Evolutionary conservation across 257 asterid species (phyloP).

Genomic region (Scutellaria galericulata): DNA sequence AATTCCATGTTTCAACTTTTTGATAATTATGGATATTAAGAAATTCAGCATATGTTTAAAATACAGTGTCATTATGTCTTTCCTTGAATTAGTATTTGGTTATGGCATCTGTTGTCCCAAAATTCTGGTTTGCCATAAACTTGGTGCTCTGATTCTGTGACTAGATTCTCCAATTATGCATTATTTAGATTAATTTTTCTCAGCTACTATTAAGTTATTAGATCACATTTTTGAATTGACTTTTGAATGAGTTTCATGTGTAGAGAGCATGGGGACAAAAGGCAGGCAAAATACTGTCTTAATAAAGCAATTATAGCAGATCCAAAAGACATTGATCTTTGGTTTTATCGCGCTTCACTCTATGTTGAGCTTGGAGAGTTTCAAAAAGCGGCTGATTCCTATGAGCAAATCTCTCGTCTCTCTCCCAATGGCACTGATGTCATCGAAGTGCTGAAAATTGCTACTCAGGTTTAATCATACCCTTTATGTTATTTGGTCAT

Average conservation of each 20-base stretch:
- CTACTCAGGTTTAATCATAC: constrained; percentile 54
- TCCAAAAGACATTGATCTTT: constrained; percentile 71
- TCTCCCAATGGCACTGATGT: constrained; percentile 70
- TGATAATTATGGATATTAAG: no score
- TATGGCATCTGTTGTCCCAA: neutral
- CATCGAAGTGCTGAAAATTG: constrained; percentile 51
- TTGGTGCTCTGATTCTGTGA: constrained; percentile 13
- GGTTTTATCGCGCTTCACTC: constrained; percentile 65
- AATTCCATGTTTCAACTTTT: no score
- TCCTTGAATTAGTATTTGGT: neutral
- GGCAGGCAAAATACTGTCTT: constrained; percentile 76
- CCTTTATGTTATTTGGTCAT: constrained; percentile 5
- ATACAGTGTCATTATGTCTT: neutral
- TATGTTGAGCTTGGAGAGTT: constrained; percentile 67
- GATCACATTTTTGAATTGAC: constrained; percentile 21
- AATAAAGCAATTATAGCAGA: constrained; percentile 79
- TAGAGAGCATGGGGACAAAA: constrained; percentile 67
- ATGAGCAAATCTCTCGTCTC: constrained; percentile 67
- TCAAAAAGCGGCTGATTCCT: constrained; percentile 76
- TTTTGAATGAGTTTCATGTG: constrained; percentile 7
- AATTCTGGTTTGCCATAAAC: neutral
- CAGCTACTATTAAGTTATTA: neutral
- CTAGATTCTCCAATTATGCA: neutral
- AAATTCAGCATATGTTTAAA: no score
- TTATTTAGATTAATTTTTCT: neutral